Evolutionary conservation across 805 yeast species (phyloP).

Genomic region (Saccharomycopsis sp.): DNA sequence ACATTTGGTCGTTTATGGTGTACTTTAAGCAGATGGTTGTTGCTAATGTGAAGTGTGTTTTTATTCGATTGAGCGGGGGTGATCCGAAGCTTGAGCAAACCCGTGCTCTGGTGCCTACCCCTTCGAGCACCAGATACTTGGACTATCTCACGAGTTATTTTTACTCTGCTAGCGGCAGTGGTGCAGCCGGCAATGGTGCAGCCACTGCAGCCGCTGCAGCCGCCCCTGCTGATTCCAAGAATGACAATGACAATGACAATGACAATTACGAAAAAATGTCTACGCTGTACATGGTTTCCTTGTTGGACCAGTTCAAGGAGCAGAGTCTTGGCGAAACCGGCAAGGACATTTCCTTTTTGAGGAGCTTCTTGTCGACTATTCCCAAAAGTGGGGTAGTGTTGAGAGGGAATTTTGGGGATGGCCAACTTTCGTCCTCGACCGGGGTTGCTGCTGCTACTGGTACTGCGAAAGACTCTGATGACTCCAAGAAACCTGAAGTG

Average conservation of each 20-base stretch:
- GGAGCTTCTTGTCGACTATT: slow-evolving; percentile 16
- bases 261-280: slow-evolving; percentile 7
- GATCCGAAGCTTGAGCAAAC: slow-evolving; percentile 7
- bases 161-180: no score
- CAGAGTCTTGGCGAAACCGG: not conserved
- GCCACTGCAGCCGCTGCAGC: no score
- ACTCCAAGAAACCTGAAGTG: not conserved
- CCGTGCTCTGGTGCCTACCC: no score
- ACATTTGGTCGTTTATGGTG: slow-evolving; percentile 5
- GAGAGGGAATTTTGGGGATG: slow-evolving; percentile 1
- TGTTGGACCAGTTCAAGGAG: slow-evolving; percentile 19
- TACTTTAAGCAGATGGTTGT: slow-evolving; percentile 12
- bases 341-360: slow-evolving; percentile 6
- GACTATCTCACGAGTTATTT: not conserved
- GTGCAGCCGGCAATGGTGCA: not conserved
- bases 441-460: not conserved
- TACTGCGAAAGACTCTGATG: not conserved
- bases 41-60: slow-evolving; percentile 1
- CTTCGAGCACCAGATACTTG: not conserved
- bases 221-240: not conserved
- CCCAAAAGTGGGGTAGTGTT: slow-evolving; percentile 15
- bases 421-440: not conserved
- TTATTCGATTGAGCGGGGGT: slow-evolving; percentile 14
- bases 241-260: slow-evolving; percentile 10
- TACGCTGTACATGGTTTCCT: slow-evolving; percentile 13